phyloP scores from a whole-genome alignment of 176 grass and related monocot species.

The Areca catechu region DNA sequence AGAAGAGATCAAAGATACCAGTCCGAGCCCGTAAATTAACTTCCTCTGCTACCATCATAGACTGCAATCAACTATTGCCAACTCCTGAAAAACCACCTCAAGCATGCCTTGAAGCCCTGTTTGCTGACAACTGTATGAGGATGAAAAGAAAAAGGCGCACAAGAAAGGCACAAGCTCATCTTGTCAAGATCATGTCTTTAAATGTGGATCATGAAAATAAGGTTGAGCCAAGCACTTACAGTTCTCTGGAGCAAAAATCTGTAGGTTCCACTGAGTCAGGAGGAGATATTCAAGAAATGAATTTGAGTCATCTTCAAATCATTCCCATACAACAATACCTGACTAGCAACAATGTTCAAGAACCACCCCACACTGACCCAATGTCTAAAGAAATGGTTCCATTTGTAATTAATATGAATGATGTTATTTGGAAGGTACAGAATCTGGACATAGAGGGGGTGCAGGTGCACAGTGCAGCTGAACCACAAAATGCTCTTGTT shows the following conservation, averaged over 20 bases:
- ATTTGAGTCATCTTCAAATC: not conserved
- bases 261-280: constrained; percentile 13
- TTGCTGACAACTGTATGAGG: constrained; percentile 26
- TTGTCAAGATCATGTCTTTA: constrained; percentile 15
- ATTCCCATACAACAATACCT: constrained; percentile 3
- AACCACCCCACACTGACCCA: constrained; percentile 21
- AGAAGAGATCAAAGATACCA: constrained; percentile 29
- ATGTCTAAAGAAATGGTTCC: constrained; percentile 27
- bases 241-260: not conserved
- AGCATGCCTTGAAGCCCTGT: constrained; percentile 34
- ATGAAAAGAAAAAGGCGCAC: constrained; percentile 49
- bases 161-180: constrained; percentile 16
- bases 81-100: not conserved
- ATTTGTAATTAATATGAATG: constrained; percentile 30
- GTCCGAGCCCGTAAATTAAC: constrained; percentile 26
- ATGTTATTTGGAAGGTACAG: constrained; percentile 28
- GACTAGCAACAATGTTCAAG: constrained; percentile 11
- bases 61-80: not conserved
- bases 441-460: constrained; percentile 32
- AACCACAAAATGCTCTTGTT: constrained; percentile 30
- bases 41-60: constrained; percentile 10
- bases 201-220: constrained; percentile 16
- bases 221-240: not conserved
- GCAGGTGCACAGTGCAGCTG: constrained; percentile 18
- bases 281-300: constrained; percentile 4